Evolutionary conservation across 257 asterid genomes (phyloP).

Genomic region (Solanum dulcamara): DNA sequence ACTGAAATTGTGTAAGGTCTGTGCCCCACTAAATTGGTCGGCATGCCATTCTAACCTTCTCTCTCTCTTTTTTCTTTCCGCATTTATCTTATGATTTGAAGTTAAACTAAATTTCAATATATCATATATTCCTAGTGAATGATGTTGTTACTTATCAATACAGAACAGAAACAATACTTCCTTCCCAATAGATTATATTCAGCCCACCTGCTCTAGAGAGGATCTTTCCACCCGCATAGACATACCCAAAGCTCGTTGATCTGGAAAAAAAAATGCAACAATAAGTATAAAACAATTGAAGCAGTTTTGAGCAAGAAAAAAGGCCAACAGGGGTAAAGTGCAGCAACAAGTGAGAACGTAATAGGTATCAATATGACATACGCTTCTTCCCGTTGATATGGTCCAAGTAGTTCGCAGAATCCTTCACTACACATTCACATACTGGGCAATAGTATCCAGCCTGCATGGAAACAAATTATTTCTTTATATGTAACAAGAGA

Average conservation of each 20-base stretch:
- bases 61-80: not conserved
- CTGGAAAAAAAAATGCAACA: conserved; percentile 17
- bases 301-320: not conserved
- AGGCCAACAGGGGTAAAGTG: not conserved
- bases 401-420: conserved; percentile 97
- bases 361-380: conserved; percentile 23
- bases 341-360: not conserved
- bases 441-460: conserved; percentile 98
- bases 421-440: conserved; percentile 97
- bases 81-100: not conserved
- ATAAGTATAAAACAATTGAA: not conserved
- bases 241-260: conserved; percentile 99
- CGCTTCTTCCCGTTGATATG: conserved; percentile 99
- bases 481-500: not conserved
- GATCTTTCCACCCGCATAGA: conserved; percentile 97
- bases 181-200: not conserved
- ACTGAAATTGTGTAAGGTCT: not conserved
- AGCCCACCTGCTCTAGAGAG: conserved; percentile 80
- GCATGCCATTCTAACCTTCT: not conserved
- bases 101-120: not conserved
- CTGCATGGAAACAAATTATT: conserved; percentile 35
- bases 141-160: not conserved
- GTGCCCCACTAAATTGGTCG: not conserved
- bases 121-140: not conserved
- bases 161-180: not conserved